phyloP scores from a whole-genome alignment of 2,329 filamentous ascomycete species.

The Aspergillus ibericus region DNA sequence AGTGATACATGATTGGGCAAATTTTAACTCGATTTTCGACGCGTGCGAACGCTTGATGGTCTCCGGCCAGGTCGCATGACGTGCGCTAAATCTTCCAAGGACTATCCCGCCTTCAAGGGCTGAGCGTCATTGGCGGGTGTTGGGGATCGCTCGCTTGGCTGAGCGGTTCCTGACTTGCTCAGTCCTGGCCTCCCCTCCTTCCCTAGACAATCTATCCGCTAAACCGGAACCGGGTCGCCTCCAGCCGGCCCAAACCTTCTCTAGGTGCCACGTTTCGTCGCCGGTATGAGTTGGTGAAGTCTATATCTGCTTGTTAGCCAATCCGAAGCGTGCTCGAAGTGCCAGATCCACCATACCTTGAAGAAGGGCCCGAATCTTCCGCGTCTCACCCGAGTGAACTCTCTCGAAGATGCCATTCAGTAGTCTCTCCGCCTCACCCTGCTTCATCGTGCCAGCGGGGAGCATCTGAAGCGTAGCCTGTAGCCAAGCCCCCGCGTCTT shows the following conservation, averaged over 20 bases:
- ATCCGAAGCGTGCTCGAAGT: not conserved
- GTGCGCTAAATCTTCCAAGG: slow-evolving; percentile 9
- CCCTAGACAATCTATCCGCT: slow-evolving; percentile 45
- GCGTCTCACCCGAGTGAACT: slow-evolving; percentile 66
- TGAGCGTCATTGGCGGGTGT: slow-evolving; percentile 6
- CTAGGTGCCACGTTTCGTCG: slow-evolving; percentile 92
- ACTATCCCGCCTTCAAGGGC: slow-evolving; percentile 7
- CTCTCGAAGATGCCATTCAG: slow-evolving; percentile 78
- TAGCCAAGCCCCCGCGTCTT: slow-evolving; percentile 78
- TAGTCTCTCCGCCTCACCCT: slow-evolving; percentile 76
- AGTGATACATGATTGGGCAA: slow-evolving; percentile 9
- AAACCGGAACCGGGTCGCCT: slow-evolving; percentile 86
- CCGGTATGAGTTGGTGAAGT: slow-evolving; percentile 94
- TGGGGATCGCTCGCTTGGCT: slow-evolving; percentile 7
- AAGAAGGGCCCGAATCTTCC: slow-evolving; percentile 79
- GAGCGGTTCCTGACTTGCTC: slow-evolving; percentile 12
- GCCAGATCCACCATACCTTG: slow-evolving; percentile 53
- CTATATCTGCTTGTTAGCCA: slow-evolving; percentile 41
- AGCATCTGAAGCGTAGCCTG: slow-evolving; percentile 80
- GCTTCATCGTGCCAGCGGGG: slow-evolving; percentile 76
- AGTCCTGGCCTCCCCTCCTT: slow-evolving; percentile 2
- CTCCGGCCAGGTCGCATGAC: slow-evolving; percentile 11
- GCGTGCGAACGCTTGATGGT: slow-evolving; percentile 4
- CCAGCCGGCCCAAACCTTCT: slow-evolving; percentile 83
- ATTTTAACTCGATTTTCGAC: slow-evolving; percentile 7